Evolutionary conservation across 495 filamentous ascomycete species (phyloP).

Genomic region (Pyrenula massariospora): DNA sequence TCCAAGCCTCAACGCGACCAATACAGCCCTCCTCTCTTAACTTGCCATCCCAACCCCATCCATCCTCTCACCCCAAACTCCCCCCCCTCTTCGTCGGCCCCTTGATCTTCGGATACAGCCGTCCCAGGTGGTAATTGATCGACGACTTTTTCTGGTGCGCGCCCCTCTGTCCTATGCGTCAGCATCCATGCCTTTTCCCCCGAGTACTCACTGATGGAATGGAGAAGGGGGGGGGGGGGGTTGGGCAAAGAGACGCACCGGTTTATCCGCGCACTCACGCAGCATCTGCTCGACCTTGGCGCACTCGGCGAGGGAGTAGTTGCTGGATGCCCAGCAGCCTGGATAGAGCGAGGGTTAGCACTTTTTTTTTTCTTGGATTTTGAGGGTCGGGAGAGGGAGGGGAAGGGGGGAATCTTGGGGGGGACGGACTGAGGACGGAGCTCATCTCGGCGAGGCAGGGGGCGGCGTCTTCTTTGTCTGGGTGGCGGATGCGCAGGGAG

Average conservation of each 20-base stretch:
- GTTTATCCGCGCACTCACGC: constrained; percentile 85
- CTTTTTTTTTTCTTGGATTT: background rate
- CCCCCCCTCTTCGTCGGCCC: constrained; percentile 61
- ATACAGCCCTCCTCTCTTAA: too few relatives aligned
- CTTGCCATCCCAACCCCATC: too few relatives aligned
- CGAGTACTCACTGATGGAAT: background rate
- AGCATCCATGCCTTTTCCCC: background rate
- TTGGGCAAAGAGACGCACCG: constrained; percentile 31
- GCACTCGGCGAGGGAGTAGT: constrained; percentile 63
- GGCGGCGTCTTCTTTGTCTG: constrained; percentile 63
- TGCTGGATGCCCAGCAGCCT: constrained; percentile 94
- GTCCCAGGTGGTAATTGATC: constrained; percentile 88
- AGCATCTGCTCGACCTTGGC: constrained; percentile 69
- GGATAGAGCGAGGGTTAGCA: constrained; percentile 1
- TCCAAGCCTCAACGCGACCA: too few relatives aligned
- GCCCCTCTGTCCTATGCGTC: constrained; percentile 37
- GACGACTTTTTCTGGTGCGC: constrained; percentile 60
- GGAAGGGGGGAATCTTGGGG: constrained; percentile 3
- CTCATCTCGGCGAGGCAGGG: constrained; percentile 79
- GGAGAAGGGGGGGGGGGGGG: background rate
- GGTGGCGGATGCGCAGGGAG: constrained; percentile 70
- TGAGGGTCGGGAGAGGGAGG: too few relatives aligned
- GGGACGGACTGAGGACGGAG: constrained; percentile 68
- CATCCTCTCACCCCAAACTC: too few relatives aligned
- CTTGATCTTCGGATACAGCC: constrained; percentile 72